Evolutionary conservation across 2,329 filamentous ascomycete genomes (phyloP).

Genomic region (Aspergillus aculeatinus): DNA sequence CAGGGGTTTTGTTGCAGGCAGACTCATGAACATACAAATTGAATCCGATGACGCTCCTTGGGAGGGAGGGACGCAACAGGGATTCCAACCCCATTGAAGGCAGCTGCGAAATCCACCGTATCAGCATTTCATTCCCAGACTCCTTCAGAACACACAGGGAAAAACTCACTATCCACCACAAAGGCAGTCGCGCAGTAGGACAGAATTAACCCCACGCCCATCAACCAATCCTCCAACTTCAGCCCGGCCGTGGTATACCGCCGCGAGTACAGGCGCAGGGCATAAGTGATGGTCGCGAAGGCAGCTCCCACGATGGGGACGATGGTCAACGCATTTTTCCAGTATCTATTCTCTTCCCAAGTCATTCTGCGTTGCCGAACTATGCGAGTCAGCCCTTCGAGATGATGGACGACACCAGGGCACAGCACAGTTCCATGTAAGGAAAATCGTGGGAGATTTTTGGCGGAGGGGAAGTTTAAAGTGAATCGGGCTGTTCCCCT

Average conservation of each 20-base stretch:
- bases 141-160: background rate
- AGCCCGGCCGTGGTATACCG: slow-evolving; percentile 2
- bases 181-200: slow-evolving; percentile 14
- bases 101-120: background rate
- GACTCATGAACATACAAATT: slow-evolving; percentile 2
- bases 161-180: slow-evolving; percentile 11
- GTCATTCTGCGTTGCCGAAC: slow-evolving; percentile 4
- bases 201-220: slow-evolving; percentile 15
- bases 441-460: background rate
- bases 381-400: slow-evolving; percentile 2
- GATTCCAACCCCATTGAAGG: slow-evolving; percentile 16
- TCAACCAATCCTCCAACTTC: slow-evolving; percentile 11
- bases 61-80: background rate
- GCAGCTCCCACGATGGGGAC: slow-evolving; percentile 12
- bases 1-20: too few species aligned
- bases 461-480: background rate
- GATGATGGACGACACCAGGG: background rate
- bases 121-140: background rate
- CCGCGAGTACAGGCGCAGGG: slow-evolving; percentile 10
- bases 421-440: background rate
- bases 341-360: slow-evolving; percentile 12
- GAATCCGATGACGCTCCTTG: slow-evolving; percentile 10
- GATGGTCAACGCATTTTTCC: slow-evolving; percentile 15
- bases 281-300: slow-evolving; percentile 10
- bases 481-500: background rate